Evolutionary conservation across 2,329 filamentous ascomycete species (phyloP), one percentile per base, ranked within the genome.

Genomic region (Stagonosporopsis cucurbitacearum): DNA sequence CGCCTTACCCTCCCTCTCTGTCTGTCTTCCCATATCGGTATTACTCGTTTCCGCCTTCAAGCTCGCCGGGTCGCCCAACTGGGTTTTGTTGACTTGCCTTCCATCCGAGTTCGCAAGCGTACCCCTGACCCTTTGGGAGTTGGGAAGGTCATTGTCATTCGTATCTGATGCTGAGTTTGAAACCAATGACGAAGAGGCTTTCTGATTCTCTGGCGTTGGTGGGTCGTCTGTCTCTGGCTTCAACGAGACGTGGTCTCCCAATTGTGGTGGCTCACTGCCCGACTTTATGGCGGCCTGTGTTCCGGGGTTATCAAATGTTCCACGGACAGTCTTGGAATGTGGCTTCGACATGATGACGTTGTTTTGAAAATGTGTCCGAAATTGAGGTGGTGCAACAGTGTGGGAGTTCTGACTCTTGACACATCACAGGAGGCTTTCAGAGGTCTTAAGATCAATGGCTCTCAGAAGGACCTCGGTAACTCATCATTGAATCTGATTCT

Each of bases 251-350:
- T 62, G 62, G 45, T 72, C 71, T 26, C 68, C 65, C 3, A 71
- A 57, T 22, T 52, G 50, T 17, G 67, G 54, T n/a, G 58, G 58
- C 2, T 49, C 50, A 19, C 49, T 58, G 44, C 42, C 40, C 23
- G 60, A 63, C 12, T 58, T 55, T 9, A 62, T 64, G 17, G 64
- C 59, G 41, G 59, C 57, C 56, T 63, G 47, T n/a, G 65, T 71
- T 40, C 69, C 69, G 23, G 67, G 67, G 48, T 71, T 69, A 7
- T 58, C 59, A n/a, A 73, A 52, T 1, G 70, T 74, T 41, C 70
- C 69, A 49, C 68, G 69, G 48, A 72, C 69, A 28, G 68, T 71
- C 45, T 64, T 61, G 43, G 70, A 74, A 44, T 69, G 64, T 35
- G 58, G 57, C 53, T 56, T 60, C 1, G 46, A 45, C 50, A 56